A percentile compares a stretch with the other conserved stretches of the same genome.
phyloP scores from a whole-genome alignment of 1,139 yeast species.

The Saccharomyces hybrid region DNA sequence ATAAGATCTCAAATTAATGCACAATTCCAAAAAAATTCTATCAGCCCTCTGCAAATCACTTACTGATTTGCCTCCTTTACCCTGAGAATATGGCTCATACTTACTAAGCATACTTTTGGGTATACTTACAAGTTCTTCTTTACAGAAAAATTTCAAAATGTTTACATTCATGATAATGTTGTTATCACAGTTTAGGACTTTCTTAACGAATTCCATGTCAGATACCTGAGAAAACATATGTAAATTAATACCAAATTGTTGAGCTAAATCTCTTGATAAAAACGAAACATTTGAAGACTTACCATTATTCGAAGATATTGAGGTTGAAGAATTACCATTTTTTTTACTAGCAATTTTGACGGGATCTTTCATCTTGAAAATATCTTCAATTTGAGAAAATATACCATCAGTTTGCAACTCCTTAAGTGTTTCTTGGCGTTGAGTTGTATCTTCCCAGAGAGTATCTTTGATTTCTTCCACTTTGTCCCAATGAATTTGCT shows the following conservation, averaged over 20 bases:
- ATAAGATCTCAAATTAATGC: constrained; percentile 69
- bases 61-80: constrained; percentile 52
- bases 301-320: background rate
- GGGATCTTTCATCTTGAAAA: constrained; percentile 43
- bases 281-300: constrained; percentile 38
- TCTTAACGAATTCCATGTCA: constrained; percentile 56
- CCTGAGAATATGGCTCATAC: constrained; percentile 64
- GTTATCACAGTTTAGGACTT: constrained; percentile 63
- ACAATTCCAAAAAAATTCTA: constrained; percentile 66
- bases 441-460: constrained; percentile 59
- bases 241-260: constrained; percentile 85
- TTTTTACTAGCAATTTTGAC: constrained; percentile 44
- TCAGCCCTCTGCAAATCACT: constrained; percentile 71
- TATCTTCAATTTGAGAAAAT: constrained; percentile 65
- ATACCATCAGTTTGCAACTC: constrained; percentile 59
- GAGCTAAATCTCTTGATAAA: constrained; percentile 74
- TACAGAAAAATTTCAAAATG: constrained; percentile 74
- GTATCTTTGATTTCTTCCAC: constrained; percentile 65
- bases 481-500: constrained; percentile 95
- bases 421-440: constrained; percentile 44
- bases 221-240: constrained; percentile 64
- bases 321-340: constrained; percentile 18
- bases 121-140: constrained; percentile 65
- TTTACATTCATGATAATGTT: constrained; percentile 63
- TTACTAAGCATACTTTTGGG: constrained; percentile 57